Conservation (phyloP, 1,284 basidiomycete species). For the Tylopilus sp. region DNA sequence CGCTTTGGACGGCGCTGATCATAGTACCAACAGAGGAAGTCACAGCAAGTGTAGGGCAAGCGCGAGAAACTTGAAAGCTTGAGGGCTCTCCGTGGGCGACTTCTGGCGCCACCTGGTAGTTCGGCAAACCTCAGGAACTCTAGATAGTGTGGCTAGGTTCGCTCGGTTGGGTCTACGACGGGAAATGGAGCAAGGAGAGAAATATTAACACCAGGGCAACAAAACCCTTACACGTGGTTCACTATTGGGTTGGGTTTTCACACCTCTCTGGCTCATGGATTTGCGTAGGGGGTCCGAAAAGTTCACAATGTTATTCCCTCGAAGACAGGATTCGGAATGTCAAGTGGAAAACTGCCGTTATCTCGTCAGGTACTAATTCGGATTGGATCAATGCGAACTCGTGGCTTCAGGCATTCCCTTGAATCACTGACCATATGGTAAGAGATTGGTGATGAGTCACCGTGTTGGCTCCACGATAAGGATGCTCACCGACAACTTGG, state of each 20-base stretch:
- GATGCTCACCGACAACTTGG: background rate
- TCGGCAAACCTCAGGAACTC: background rate
- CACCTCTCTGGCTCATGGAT: background rate
- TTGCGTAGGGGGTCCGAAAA: background rate
- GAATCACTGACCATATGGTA: background rate
- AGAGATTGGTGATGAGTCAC: too few species aligned
- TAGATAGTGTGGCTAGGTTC: too few species aligned
- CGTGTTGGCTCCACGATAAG: background rate
- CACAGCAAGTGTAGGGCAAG: background rate
- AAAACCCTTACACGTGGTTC: too few species aligned
- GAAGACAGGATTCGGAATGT: background rate
- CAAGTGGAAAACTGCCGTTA: background rate
- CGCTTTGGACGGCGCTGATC: slow-evolving; percentile 13
- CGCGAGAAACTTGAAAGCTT: too few species aligned
- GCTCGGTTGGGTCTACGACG: too few species aligned
- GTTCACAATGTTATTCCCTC: background rate
- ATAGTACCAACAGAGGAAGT: background rate
- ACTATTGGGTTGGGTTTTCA: background rate
- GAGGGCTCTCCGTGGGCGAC: too few species aligned
- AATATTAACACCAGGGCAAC: background rate
- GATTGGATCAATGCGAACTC: background rate
- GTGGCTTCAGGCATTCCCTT: background rate
- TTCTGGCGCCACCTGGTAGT: too few species aligned
- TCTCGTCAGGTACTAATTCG: background rate
- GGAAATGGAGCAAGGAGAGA: background rate